Conservation (phyloP, 2,329 filamentous ascomycete species). For the Alternaria atra region DNA sequence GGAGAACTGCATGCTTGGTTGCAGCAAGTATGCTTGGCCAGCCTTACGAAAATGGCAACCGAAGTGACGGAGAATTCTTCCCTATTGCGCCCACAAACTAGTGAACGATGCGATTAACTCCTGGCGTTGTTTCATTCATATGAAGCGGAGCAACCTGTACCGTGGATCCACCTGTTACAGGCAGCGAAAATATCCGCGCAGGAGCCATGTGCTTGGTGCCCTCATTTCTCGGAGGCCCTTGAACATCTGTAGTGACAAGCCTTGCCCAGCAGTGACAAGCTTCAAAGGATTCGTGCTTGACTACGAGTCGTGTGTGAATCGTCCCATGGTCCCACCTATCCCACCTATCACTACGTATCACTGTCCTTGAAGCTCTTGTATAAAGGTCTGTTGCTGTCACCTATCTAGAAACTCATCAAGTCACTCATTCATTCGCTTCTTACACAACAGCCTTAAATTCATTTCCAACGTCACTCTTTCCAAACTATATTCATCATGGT, state of each 20-base stretch:
- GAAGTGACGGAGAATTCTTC: background rate
- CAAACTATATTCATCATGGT: constrained; percentile 27
- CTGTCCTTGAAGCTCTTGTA: constrained; percentile 12
- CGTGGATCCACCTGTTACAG: constrained; percentile 4
- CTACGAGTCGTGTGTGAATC: background rate
- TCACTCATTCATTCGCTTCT: constrained; percentile 10
- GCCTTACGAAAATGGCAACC: background rate
- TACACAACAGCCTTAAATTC: constrained; percentile 17
- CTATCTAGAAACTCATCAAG: background rate
- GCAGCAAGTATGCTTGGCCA: background rate
- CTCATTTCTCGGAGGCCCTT: constrained; percentile 4
- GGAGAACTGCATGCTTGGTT: background rate
- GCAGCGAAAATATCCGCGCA: background rate
- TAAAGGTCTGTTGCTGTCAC: constrained; percentile 22
- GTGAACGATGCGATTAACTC: background rate
- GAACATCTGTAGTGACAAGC: constrained; percentile 4
- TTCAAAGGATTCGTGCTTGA: constrained; percentile 4
- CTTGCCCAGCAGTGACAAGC: constrained; percentile 16
- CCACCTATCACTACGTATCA: background rate
- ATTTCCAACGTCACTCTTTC: constrained; percentile 17
- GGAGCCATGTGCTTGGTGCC: constrained; percentile 1
- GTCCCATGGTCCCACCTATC: background rate
- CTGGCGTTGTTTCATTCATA: background rate
- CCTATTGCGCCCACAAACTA: background rate
- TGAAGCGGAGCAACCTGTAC: background rate